Evolutionary conservation across 495 filamentous ascomycete species (phyloP).

Genomic region (Podospora pseudocomata): DNA sequence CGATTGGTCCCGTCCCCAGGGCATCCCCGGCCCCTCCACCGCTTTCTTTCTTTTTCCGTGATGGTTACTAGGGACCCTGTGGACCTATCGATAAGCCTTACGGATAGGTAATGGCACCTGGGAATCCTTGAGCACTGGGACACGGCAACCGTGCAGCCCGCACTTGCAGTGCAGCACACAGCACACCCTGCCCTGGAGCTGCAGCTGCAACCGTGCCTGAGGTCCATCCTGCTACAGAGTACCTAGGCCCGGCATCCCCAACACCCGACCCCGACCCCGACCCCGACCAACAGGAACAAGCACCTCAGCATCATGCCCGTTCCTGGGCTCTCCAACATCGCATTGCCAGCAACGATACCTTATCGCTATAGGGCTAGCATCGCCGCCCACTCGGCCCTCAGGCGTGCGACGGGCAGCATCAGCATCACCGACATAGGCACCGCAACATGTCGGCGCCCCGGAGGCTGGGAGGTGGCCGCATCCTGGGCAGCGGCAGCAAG

Average conservation of each 20-base stretch:
- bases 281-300: too few species aligned
- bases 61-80: not conserved
- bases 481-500: conserved; percentile 78
- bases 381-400: not conserved
- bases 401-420: not conserved
- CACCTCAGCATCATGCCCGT: not conserved
- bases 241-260: too few species aligned
- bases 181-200: too few species aligned
- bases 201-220: too few species aligned
- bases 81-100: conserved; percentile 5
- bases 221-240: too few species aligned
- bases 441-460: conserved; percentile 58
- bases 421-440: not conserved
- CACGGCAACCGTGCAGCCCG: too few species aligned
- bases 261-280: too few species aligned
- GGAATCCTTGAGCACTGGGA: too few species aligned
- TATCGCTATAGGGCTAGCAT: not conserved
- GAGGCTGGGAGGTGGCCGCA: conserved; percentile 83
- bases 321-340: not conserved
- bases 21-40: too few species aligned
- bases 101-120: too few species aligned
- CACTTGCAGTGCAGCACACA: too few species aligned
- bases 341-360: not conserved
- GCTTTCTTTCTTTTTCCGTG: not conserved
- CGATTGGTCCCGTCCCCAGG: not conserved